Percentiles rank a stretch among this genome's conserved stretches.
Conservation (phyloP, 352 stramenopile species). For the Poterioochromonas sp. region DNA sequence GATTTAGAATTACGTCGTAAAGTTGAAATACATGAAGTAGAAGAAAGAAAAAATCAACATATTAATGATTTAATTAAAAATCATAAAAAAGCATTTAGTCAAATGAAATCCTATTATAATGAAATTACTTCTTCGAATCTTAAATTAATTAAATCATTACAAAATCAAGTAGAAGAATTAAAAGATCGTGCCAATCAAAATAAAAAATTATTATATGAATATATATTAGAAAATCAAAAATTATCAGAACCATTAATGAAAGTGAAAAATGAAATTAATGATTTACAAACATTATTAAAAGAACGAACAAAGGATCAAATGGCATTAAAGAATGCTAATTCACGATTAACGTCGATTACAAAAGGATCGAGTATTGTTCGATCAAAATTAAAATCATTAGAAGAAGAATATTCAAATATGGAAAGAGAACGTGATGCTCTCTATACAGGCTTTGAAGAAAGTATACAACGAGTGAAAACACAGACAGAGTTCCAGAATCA, state of each 20-base stretch:
- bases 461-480: conserved; percentile 71
- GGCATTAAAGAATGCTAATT: conserved; percentile 71
- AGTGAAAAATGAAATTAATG: conserved; percentile 72
- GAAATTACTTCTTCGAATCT: conserved; percentile 86
- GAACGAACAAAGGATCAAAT: conserved; percentile 80
- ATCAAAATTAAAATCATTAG: conserved; percentile 57
- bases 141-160: conserved; percentile 73
- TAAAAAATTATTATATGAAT: conserved; percentile 78
- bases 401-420: conserved; percentile 59
- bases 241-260: conserved; percentile 70
- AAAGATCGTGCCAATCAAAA: conserved; percentile 78
- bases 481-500: conserved; percentile 76
- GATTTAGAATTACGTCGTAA: conserved; percentile 78
- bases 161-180: conserved; percentile 75
- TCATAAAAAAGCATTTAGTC: conserved; percentile 70
- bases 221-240: conserved; percentile 72
- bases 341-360: conserved; percentile 50
- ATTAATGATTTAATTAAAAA: conserved; percentile 89
- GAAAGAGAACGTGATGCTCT: conserved; percentile 72
- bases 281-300: conserved; percentile 71
- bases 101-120: conserved; percentile 93
- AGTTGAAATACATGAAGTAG: conserved; percentile 74
- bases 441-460: conserved; percentile 77
- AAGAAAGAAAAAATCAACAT: conserved; percentile 86
- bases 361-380: conserved; percentile 24